Evolutionary conservation across 2,329 filamentous ascomycete species (phyloP).

Genomic region (Alternaria arbusti): DNA sequence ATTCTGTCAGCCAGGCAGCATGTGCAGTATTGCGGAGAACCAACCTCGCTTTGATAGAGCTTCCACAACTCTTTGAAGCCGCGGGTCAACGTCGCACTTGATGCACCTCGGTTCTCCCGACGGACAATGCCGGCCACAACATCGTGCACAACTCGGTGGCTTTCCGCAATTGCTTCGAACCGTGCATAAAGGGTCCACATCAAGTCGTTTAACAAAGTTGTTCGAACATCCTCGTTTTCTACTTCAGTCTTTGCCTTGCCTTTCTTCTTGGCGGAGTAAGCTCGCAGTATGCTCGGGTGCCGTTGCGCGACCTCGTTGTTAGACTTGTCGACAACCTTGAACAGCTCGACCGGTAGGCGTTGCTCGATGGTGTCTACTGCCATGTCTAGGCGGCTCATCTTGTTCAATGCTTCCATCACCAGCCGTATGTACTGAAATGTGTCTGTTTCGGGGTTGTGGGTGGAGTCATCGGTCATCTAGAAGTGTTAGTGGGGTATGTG

Average conservation of each 20-base stretch:
- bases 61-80: slow-evolving; percentile 99
- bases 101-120: slow-evolving; percentile 70
- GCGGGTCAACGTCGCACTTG: slow-evolving; percentile 71
- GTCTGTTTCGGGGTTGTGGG: slow-evolving; percentile 92
- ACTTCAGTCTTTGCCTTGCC: slow-evolving; percentile 66
- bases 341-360: slow-evolving; percentile 89
- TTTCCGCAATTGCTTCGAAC: slow-evolving; percentile 95
- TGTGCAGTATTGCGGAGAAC: not conserved
- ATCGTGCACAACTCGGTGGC: slow-evolving; percentile 92
- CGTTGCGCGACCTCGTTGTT: slow-evolving; percentile 92
- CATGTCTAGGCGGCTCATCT: slow-evolving; percentile 81
- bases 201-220: slow-evolving; percentile 87
- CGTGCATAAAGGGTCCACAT: slow-evolving; percentile 93
- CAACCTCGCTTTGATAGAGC: slow-evolving; percentile 85
- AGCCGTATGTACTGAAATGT: slow-evolving; percentile 93
- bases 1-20: slow-evolving; percentile 1
- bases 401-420: slow-evolving; percentile 87
- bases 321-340: slow-evolving; percentile 91
- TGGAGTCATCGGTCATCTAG: slow-evolving; percentile 79
- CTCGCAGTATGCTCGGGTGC: slow-evolving; percentile 79
- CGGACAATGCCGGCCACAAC: slow-evolving; percentile 85
- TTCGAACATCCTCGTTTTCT: slow-evolving; percentile 73
- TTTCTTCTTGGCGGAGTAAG: slow-evolving; percentile 59
- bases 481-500: slow-evolving; percentile 25
- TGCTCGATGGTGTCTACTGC: slow-evolving; percentile 93